Conservation (phyloP, 2,329 filamentous ascomycete species). For the Ophiostoma angusticollis region DNA sequence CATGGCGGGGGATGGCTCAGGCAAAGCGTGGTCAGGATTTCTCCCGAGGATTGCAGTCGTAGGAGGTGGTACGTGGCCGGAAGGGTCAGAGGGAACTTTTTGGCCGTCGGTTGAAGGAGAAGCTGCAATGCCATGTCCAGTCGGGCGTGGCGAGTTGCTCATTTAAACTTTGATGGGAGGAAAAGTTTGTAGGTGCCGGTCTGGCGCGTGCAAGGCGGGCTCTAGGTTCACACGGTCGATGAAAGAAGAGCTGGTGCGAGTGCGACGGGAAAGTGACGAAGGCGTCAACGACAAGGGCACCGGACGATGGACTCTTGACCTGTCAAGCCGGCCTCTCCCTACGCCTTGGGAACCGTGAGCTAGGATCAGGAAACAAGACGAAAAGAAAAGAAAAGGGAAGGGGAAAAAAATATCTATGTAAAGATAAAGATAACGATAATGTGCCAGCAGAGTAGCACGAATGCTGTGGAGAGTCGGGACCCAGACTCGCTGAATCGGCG, state of each 20-base stretch:
- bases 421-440: too few species aligned
- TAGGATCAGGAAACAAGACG: not conserved
- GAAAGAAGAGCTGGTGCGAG: not conserved
- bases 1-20: not conserved
- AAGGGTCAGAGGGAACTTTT: too few species aligned
- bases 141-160: not conserved
- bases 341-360: not conserved
- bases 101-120: not conserved
- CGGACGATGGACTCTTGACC: not conserved
- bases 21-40: not conserved
- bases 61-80: too few species aligned
- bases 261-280: not conserved
- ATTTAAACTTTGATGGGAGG: not conserved
- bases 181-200: not conserved
- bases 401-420: not conserved
- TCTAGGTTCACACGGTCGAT: too few species aligned
- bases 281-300: not conserved
- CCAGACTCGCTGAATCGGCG: too few species aligned
- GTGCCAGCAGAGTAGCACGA: too few species aligned
- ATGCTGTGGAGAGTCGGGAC: too few species aligned
- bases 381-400: not conserved
- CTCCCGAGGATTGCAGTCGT: too few species aligned
- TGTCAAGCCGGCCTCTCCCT: not conserved
- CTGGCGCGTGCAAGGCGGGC: too few species aligned
- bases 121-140: constrained; percentile 3